phyloP scores from a whole-genome alignment of 2,329 filamentous ascomycete genomes.

The Trichoderma endophyticum region DNA sequence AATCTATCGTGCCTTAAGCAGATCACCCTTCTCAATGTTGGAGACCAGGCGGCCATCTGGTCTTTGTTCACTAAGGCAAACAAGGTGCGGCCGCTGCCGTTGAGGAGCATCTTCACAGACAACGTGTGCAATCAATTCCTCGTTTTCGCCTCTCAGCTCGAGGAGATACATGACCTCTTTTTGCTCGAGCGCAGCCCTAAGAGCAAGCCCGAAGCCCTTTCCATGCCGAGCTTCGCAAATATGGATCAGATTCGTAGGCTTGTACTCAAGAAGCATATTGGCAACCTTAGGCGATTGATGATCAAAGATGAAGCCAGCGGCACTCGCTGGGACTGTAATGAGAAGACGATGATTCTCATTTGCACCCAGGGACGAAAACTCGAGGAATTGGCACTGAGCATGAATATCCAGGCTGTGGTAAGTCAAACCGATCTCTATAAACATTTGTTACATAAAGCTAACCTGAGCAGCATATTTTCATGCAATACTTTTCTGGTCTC shows the following conservation, averaged over 20 bases:
- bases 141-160: conserved; percentile 50
- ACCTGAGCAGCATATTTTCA: conserved; percentile 50
- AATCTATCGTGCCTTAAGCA: conserved; percentile 55
- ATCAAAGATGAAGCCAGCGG: conserved; percentile 54
- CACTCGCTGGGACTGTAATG: conserved; percentile 55
- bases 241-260: conserved; percentile 58
- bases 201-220: conserved; percentile 52
- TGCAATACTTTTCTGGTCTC: conserved; percentile 51
- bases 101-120: conserved; percentile 61
- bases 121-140: conserved; percentile 57
- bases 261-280: conserved; percentile 57
- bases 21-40: conserved; percentile 62
- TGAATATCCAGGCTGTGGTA: conserved; percentile 54
- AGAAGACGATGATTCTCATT: conserved; percentile 53
- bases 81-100: conserved; percentile 45
- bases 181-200: conserved; percentile 54
- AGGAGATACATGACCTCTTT: conserved; percentile 56
- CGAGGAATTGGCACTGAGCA: conserved; percentile 54
- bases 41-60: conserved; percentile 60
- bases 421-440: conserved; percentile 27
- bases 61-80: conserved; percentile 54
- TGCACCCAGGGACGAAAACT: conserved; percentile 48
- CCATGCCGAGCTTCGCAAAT: conserved; percentile 46
- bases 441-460: not conserved
- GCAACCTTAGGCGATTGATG: conserved; percentile 53